A percentile compares a stretch with the other conserved stretches of the same genome.
Conservation (phyloP, 306 rosid species). For the Citrullus mucosospermus region DNA sequence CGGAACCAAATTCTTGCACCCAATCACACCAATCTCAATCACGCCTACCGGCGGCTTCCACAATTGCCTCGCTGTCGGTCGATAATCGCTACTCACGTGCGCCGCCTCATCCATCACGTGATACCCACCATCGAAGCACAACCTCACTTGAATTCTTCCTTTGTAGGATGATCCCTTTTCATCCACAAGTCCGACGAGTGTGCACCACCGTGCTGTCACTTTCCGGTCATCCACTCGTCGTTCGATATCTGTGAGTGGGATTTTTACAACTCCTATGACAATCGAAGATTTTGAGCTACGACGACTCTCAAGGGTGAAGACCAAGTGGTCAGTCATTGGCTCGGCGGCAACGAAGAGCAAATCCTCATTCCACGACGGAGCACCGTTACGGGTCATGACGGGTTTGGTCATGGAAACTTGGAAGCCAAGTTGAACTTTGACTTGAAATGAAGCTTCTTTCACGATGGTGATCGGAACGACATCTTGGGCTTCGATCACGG, state of each 20-base stretch:
- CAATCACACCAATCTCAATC: conserved; percentile 58
- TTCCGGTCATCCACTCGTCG: conserved; percentile 73
- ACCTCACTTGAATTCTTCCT: conserved; percentile 50
- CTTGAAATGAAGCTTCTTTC: conserved; percentile 37
- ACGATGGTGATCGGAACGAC: conserved; percentile 16
- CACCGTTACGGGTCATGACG: conserved; percentile 17
- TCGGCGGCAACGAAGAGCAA: conserved; percentile 67
- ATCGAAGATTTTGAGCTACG: conserved; percentile 18
- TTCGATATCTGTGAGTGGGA: conserved; percentile 42
- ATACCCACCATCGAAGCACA: conserved; percentile 84
- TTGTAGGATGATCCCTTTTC: conserved; percentile 23
- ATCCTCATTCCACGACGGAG: conserved; percentile 66
- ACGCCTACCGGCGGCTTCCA: conserved; percentile 76
- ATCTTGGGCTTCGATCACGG: conserved; percentile 70
- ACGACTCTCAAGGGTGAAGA: conserved; percentile 38
- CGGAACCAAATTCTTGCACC: conserved; percentile 55
- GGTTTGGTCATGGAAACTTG: conserved; percentile 41
- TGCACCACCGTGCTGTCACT: conserved; percentile 58
- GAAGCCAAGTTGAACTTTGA: conserved; percentile 53
- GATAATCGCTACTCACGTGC: conserved; percentile 72
- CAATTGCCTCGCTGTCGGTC: conserved; percentile 82
- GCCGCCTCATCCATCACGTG: conserved; percentile 92
- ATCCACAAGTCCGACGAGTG: conserved; percentile 20
- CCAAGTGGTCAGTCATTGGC: conserved; percentile 38
- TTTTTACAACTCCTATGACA: conserved; percentile 23